These are phyloP conservation scores for Helotiales sp. DNA, from an alignment of 2,329 filamentous ascomycete species.

Conservation along the genomic window DNA sequence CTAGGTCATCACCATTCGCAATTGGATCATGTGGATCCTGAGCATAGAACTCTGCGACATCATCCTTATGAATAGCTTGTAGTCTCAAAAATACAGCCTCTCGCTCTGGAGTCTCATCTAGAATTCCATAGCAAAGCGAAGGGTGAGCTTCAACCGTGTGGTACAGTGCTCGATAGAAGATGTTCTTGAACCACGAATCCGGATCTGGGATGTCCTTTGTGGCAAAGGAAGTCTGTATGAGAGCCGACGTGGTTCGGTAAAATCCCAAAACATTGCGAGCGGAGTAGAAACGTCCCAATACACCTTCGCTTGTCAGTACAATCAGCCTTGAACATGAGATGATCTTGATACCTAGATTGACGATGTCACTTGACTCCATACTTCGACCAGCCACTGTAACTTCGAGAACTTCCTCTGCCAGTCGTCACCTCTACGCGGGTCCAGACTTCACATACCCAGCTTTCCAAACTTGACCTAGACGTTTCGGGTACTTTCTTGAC, in stretches of 20 bases:
- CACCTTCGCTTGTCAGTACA: not conserved
- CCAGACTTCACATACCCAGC: not conserved
- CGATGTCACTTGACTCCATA: slow-evolving; percentile 5
- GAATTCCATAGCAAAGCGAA: slow-evolving; percentile 1
- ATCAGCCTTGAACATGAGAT: not conserved
- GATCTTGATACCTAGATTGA: not conserved
- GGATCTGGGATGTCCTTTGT: not conserved
- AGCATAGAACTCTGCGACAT: not conserved
- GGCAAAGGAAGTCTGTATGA: not conserved
- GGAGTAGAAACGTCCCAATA: slow-evolving; percentile 4
- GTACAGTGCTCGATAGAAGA: slow-evolving; percentile 5
- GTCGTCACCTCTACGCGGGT: not conserved
- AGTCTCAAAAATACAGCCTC: slow-evolving; percentile 3
- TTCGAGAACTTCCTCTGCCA: not conserved
- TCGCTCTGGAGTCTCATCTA: not conserved
- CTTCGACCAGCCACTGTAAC: not conserved
- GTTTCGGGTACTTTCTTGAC: not conserved
- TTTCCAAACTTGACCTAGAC: not conserved
- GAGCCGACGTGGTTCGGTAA: slow-evolving; percentile 6
- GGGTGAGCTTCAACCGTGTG: not conserved
- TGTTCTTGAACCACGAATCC: slow-evolving; percentile 1
- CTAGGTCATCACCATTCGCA: not conserved
- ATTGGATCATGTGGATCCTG: not conserved
- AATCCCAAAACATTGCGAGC: slow-evolving; percentile 8
- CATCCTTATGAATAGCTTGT: not conserved